phyloP scores from a whole-genome alignment of 169 alveolate species.

The Plasmodium fragile region DNA sequence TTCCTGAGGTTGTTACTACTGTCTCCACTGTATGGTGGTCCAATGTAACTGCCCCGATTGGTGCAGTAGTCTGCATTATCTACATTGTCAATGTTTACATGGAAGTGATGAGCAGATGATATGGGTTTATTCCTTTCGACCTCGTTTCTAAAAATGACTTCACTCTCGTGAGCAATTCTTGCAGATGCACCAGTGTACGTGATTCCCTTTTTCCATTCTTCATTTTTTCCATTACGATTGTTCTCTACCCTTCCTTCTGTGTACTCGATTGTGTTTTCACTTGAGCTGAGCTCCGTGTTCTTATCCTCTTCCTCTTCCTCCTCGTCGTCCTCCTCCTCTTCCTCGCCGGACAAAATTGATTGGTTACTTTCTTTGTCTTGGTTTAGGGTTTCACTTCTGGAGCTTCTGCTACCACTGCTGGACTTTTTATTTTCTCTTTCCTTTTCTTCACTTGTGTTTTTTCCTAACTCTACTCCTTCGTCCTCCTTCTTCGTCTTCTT shows the following conservation, averaged over 20 bases:
- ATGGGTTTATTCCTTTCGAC: conserved; percentile 27
- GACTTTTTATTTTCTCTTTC: background rate
- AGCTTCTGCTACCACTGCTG: no score
- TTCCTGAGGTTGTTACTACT: background rate
- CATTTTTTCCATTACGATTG: conserved; percentile 3
- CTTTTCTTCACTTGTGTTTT: background rate
- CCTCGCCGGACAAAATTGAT: background rate
- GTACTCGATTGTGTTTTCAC: background rate
- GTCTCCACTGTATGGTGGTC: background rate
- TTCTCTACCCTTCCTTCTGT: background rate
- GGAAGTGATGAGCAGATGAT: background rate
- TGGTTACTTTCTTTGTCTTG: background rate
- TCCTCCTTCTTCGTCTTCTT: background rate
- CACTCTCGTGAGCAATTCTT: conserved; percentile 71
- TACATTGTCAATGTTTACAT: background rate
- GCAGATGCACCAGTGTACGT: conserved; percentile 77
- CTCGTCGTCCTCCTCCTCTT: no score
- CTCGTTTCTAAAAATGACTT: conserved; percentile 50
- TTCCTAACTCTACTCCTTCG: background rate
- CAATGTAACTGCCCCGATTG: background rate
- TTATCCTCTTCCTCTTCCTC: conserved; percentile 1
- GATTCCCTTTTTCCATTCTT: conserved; percentile 46
- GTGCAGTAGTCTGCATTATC: background rate
- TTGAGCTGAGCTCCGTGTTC: background rate
- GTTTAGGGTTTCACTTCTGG: background rate